These are phyloP conservation scores for Psidium guajava DNA, from an alignment of 345 rosid species.

Conservation along the genomic window DNA sequence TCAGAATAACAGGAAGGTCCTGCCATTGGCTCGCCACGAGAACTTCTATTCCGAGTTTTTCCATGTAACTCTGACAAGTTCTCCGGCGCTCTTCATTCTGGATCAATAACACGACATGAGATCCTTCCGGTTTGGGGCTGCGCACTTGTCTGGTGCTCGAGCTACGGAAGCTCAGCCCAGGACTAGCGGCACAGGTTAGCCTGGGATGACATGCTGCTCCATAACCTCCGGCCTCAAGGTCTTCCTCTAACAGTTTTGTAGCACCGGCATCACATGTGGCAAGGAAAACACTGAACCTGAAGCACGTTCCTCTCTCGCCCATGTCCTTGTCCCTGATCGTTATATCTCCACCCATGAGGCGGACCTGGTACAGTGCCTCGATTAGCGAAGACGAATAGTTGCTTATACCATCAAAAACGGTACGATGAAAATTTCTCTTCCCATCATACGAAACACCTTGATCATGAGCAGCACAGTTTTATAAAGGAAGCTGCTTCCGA, in stretches of 20 bases:
- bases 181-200: conserved; percentile 16
- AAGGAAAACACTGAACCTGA: conserved; percentile 56
- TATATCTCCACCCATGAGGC: conserved; percentile 83
- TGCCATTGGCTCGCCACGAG: conserved; percentile 31
- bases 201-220: not conserved
- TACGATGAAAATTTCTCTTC: not conserved
- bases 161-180: conserved; percentile 10
- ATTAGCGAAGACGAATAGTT: not conserved
- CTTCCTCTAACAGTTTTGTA: not conserved
- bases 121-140: conserved; percentile 41
- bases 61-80: conserved; percentile 35
- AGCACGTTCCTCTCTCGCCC: conserved; percentile 64
- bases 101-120: conserved; percentile 59
- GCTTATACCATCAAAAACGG: not conserved
- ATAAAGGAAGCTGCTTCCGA: not conserved
- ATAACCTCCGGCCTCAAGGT: conserved; percentile 13
- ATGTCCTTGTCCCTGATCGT: conserved; percentile 41
- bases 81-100: conserved; percentile 39
- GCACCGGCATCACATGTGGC: not conserved
- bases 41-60: conserved; percentile 41
- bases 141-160: conserved; percentile 30
- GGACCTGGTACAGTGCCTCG: conserved; percentile 28
- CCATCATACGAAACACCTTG: not conserved
- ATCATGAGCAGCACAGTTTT: not conserved
- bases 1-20: conserved; percentile 16